These are phyloP conservation scores for Stemphylium vesicarium DNA, from an alignment of 2,329 filamentous ascomycete genomes.

Conservation along the genomic window DNA sequence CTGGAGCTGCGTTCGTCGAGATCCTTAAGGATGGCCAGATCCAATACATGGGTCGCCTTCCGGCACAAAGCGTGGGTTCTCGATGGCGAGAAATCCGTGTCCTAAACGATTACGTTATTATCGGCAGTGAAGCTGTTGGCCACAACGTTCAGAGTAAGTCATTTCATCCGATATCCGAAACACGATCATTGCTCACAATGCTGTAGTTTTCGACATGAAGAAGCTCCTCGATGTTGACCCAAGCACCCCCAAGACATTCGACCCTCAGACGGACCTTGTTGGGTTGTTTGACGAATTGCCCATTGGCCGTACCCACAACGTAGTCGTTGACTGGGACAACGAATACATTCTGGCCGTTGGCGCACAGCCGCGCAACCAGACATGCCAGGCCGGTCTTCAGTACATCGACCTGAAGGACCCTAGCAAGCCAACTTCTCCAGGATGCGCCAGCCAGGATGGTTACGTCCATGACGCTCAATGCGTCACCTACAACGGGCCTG, in stretches of 20 bases:
- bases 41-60: slow-evolving; percentile 59
- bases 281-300: slow-evolving; percentile 34
- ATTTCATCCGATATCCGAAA: slow-evolving; percentile 62
- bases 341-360: slow-evolving; percentile 45
- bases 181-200: slow-evolving; percentile 34
- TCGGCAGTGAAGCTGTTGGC: slow-evolving; percentile 53
- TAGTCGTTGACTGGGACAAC: slow-evolving; percentile 45
- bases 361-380: slow-evolving; percentile 40
- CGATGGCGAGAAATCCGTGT: slow-evolving; percentile 61
- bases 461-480: slow-evolving; percentile 69
- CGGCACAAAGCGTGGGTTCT: slow-evolving; percentile 51
- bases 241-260: slow-evolving; percentile 39
- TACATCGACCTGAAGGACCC: slow-evolving; percentile 65
- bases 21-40: slow-evolving; percentile 58
- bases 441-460: slow-evolving; percentile 60
- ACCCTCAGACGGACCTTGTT: slow-evolving; percentile 38
- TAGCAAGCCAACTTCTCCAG: slow-evolving; percentile 59
- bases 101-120: slow-evolving; percentile 54
- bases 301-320: slow-evolving; percentile 48
- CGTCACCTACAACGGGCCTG: slow-evolving; percentile 60
- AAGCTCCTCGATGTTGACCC: slow-evolving; percentile 42
- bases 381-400: slow-evolving; percentile 60
- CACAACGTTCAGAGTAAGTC: slow-evolving; percentile 57
- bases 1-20: slow-evolving; percentile 62
- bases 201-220: slow-evolving; percentile 54